Conservation (phyloP, 228 moss, liverwort and hornwort genomes). For the Sphagnum magellanicum region DNA sequence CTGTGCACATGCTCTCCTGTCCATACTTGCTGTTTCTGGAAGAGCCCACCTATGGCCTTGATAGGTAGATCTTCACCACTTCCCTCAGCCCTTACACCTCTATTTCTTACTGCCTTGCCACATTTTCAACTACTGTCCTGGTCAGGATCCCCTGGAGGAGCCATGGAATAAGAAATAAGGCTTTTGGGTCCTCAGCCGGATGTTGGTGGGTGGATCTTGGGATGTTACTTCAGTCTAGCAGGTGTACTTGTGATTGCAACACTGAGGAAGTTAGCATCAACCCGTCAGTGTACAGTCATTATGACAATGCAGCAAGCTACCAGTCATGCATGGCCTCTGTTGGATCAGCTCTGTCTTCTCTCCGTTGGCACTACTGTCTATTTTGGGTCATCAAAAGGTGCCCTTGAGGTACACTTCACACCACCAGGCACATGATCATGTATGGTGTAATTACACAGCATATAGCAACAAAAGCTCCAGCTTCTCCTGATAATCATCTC, state of each 20-base stretch:
- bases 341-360: slow-evolving; percentile 41
- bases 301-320: slow-evolving; percentile 28
- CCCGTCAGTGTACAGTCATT: slow-evolving; percentile 30
- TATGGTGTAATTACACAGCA: too few relatives aligned
- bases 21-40: slow-evolving; percentile 39
- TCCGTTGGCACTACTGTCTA: slow-evolving; percentile 36
- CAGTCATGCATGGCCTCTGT: slow-evolving; percentile 27
- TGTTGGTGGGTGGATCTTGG: neutral
- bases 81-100: too few relatives aligned
- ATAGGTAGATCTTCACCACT: slow-evolving; percentile 12
- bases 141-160: too few relatives aligned
- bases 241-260: slow-evolving; percentile 34
- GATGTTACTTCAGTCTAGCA: slow-evolving; percentile 21
- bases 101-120: too few relatives aligned
- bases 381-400: slow-evolving; percentile 33
- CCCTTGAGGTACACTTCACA: slow-evolving; percentile 26
- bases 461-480: neutral
- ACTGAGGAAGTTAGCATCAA: slow-evolving; percentile 29
- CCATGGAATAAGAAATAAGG: too few relatives aligned
- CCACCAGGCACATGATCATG: neutral
- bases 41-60: slow-evolving; percentile 27
- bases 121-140: too few relatives aligned
- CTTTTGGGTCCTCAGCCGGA: too few relatives aligned
- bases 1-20: slow-evolving; percentile 33
- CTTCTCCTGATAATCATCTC: too few relatives aligned